A percentile compares a stretch with the other conserved stretches of the same genome.
These are phyloP conservation scores for Rhodotorula graminis DNA, from an alignment of 768 basidiomycete genomes.

Conservation along the genomic window DNA sequence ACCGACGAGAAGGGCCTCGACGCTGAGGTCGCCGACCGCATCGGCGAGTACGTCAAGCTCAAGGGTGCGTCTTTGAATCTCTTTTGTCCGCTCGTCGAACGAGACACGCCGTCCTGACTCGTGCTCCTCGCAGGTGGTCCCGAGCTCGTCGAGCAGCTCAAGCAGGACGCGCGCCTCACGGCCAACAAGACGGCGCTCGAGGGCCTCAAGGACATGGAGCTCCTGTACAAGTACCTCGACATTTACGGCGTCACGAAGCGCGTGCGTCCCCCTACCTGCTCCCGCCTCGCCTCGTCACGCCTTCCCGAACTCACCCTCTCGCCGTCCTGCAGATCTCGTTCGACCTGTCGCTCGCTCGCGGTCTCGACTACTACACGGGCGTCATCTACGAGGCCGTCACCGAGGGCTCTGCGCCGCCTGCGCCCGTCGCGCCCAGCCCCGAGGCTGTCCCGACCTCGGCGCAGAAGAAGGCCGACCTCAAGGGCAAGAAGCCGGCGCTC, in stretches of 20 bases:
- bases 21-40: slow-evolving; percentile 74
- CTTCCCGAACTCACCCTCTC: too few relatives aligned
- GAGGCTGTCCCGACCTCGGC: slow-evolving; percentile 42
- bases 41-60: slow-evolving; percentile 92
- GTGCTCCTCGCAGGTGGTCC: slow-evolving; percentile 61
- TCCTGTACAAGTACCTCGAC: slow-evolving; percentile 73
- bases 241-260: slow-evolving; percentile 76
- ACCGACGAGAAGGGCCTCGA: slow-evolving; percentile 88
- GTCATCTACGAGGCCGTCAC: slow-evolving; percentile 96
- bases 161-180: slow-evolving; percentile 60
- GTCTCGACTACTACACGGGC: slow-evolving; percentile 97
- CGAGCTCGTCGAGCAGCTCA: slow-evolving; percentile 66
- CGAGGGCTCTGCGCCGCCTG: slow-evolving; percentile 87
- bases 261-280: slow-evolving; percentile 50
- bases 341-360: slow-evolving; percentile 93
- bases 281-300: background rate
- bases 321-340: slow-evolving; percentile 69
- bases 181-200: slow-evolving; percentile 69
- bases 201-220: slow-evolving; percentile 78
- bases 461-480: slow-evolving; percentile 44
- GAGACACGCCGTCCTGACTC: background rate
- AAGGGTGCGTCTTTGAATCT: slow-evolving; percentile 67
- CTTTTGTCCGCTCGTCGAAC: background rate
- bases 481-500: slow-evolving; percentile 48
- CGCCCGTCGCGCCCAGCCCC: slow-evolving; percentile 55